Evolutionary conservation across 495 filamentous ascomycete species (phyloP).

Genomic region (Aspergillus asperescens): DNA sequence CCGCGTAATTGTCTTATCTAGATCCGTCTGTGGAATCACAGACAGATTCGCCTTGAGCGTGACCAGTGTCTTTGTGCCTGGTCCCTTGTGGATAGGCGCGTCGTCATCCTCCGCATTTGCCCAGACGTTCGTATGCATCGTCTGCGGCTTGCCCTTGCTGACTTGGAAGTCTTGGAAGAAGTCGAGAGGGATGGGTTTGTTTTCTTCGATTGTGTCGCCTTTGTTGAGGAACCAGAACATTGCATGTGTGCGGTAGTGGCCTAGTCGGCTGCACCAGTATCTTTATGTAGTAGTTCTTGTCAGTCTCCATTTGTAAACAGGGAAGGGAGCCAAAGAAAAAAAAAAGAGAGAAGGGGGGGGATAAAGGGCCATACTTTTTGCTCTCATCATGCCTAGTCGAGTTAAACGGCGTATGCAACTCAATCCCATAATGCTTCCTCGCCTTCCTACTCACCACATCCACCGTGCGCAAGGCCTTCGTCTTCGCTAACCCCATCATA

Average conservation of each 20-base stretch:
- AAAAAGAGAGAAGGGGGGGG: neutral
- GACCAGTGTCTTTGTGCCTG: neutral
- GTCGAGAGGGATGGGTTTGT: conserved; percentile 8
- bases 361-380: conserved; percentile 17
- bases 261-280: conserved; percentile 2
- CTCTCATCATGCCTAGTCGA: conserved; percentile 17
- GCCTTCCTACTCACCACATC: conserved; percentile 31
- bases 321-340: neutral
- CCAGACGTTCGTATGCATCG: conserved; percentile 1
- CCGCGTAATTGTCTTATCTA: neutral
- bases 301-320: too few species aligned
- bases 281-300: too few species aligned
- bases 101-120: neutral
- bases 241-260: neutral
- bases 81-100: neutral
- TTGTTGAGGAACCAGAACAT: conserved; percentile 7
- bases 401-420: conserved; percentile 12
- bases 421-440: conserved; percentile 35
- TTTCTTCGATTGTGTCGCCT: neutral
- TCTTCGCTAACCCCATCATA: conserved; percentile 23
- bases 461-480: conserved; percentile 15
- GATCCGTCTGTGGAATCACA: conserved; percentile 1
- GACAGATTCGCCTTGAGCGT: conserved; percentile 8
- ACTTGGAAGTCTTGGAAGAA: conserved; percentile 2
- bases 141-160: neutral